Evolutionary conservation across 2,329 filamentous ascomycete genomes (phyloP).

Genomic region (Ophiostoma novo-ulmi): DNA sequence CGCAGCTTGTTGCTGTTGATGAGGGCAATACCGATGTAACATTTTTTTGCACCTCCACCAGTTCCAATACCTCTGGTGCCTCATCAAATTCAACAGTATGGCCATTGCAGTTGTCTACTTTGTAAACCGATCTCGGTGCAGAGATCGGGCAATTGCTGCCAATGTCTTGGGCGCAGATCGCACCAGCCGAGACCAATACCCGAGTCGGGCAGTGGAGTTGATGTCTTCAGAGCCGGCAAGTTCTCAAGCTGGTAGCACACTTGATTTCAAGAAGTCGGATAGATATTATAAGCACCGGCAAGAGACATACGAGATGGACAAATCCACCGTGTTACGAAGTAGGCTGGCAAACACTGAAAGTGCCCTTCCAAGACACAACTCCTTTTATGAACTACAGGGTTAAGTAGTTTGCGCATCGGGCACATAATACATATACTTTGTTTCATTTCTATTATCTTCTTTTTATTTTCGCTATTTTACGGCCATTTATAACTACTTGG

Average conservation of each 20-base stretch:
- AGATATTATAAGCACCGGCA: neutral
- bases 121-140: neutral
- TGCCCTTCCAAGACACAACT: neutral
- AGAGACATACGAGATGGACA: neutral
- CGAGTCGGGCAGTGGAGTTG: neutral
- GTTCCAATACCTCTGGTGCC: neutral
- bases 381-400: neutral
- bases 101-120: neutral
- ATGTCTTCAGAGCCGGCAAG: neutral
- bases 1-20: neutral
- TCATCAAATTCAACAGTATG: neutral
- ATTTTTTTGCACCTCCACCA: neutral
- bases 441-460: neutral
- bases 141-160: neutral
- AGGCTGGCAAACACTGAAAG: neutral
- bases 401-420: neutral
- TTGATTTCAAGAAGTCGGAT: neutral
- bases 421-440: too few relatives aligned
- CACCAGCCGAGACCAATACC: neutral
- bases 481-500: too few relatives aligned
- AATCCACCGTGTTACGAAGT: neutral
- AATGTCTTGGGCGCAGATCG: neutral
- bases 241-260: neutral
- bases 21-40: neutral
- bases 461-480: neutral